These are phyloP conservation scores for Argentina anserina DNA, from an alignment of 306 rosid species.

Conservation along the genomic window DNA sequence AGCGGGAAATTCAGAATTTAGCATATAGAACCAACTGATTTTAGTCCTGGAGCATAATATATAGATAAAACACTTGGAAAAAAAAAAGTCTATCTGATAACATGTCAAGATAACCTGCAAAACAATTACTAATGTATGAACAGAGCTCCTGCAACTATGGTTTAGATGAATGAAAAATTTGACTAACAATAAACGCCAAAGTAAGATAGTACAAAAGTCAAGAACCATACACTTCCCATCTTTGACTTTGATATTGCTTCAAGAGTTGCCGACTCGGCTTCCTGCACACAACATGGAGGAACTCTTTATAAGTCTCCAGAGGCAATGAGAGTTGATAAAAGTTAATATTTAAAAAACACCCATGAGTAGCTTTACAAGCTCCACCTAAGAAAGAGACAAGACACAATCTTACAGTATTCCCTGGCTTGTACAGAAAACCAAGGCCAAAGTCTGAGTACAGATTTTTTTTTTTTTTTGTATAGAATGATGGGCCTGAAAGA, in stretches of 20 bases:
- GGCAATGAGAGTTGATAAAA: background rate
- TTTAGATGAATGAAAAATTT: conserved; percentile 3
- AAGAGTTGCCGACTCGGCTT: conserved; percentile 86
- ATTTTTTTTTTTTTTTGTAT: background rate
- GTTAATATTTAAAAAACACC: background rate
- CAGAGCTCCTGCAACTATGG: background rate
- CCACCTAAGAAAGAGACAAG: background rate
- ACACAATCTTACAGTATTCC: background rate
- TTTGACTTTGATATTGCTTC: conserved; percentile 94
- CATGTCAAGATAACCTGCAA: background rate
- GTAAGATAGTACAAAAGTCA: conserved; percentile 20
- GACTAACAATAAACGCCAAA: background rate
- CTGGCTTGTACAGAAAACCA: background rate
- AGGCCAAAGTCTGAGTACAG: background rate
- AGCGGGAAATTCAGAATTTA: background rate
- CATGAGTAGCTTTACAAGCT: background rate
- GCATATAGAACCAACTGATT: background rate
- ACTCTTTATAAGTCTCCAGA: background rate
- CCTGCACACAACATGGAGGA: conserved; percentile 47
- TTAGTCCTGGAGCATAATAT: background rate
- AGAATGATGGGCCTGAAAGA: background rate
- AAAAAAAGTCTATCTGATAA: background rate
- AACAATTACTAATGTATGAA: background rate
- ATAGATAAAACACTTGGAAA: background rate
- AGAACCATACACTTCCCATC: conserved; percentile 67